Evolutionary conservation across 1,139 yeast genomes (phyloP).

Genomic region (Sugiyamaella castrensis): DNA sequence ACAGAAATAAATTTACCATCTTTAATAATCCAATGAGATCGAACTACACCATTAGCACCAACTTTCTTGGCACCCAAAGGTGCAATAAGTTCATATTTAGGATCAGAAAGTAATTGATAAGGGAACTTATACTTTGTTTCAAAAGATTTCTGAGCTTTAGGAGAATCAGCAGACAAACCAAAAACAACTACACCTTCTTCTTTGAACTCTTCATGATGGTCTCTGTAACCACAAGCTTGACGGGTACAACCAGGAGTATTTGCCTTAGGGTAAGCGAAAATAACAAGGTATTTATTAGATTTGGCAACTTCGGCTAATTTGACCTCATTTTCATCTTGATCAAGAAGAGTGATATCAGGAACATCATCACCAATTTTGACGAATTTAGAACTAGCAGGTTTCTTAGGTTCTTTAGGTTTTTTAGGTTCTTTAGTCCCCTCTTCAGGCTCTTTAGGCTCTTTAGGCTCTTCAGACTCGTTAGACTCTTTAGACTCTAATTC

Average conservation of each 20-base stretch:
- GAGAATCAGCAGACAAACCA: conserved; percentile 62
- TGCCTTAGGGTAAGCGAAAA: conserved; percentile 79
- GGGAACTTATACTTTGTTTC: conserved; percentile 68
- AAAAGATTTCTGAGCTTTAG: conserved; percentile 73
- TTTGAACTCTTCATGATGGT: conserved; percentile 54
- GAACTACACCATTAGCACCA: conserved; percentile 61
- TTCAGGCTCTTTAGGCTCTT: no score
- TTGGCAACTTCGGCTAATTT: conserved; percentile 27
- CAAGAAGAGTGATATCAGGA: conserved; percentile 58
- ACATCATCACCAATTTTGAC: conserved; percentile 57
- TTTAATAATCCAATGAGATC: conserved; percentile 87
- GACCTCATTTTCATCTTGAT: conserved; percentile 66
- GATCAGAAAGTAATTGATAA: conserved; percentile 75
- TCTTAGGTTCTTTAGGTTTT: conserved; percentile 1
- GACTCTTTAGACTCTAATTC: conserved; percentile 1
- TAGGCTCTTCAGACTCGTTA: conserved; percentile 9
- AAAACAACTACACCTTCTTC: conserved; percentile 41
- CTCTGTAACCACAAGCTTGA: conserved; percentile 88
- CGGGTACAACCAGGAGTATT: conserved; percentile 92
- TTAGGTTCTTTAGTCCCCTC: conserved; percentile 7
- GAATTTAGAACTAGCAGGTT: neutral
- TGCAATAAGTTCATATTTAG: conserved; percentile 63
- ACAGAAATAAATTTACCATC: conserved; percentile 69
- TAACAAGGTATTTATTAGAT: conserved; percentile 35
- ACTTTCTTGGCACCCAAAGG: conserved; percentile 78